Evolutionary conservation across 2,329 filamentous ascomycete species (phyloP).

Genomic region (Thielaviopsis punctulata): DNA sequence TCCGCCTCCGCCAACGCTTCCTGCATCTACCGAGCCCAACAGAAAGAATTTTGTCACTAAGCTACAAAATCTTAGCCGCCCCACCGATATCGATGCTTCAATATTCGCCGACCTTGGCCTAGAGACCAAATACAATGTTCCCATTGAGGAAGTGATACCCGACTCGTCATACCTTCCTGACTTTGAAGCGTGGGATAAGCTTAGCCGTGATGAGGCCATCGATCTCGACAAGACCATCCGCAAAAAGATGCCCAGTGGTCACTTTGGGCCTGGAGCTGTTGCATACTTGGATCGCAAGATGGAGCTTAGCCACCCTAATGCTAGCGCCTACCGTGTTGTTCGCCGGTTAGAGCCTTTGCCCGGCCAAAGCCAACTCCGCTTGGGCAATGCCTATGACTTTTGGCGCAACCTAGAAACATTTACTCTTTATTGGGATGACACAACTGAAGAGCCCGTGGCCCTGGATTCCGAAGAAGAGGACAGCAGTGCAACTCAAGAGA

Average conservation of each 20-base stretch:
- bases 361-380: conserved; percentile 34
- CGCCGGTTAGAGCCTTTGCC: conserved; percentile 37
- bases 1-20: conserved; percentile 18
- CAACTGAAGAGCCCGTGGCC: conserved; percentile 23
- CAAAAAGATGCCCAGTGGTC: conserved; percentile 33
- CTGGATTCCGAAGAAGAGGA: conserved; percentile 1
- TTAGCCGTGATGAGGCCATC: conserved; percentile 31
- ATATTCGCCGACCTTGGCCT: conserved; percentile 42
- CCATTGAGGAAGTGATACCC: conserved; percentile 34
- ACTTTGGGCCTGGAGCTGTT: conserved; percentile 37
- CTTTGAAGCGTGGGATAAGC: conserved; percentile 32
- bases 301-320: conserved; percentile 39
- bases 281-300: conserved; percentile 40
- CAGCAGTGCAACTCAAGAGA: neutral
- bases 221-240: conserved; percentile 31
- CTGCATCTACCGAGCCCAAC: conserved; percentile 15
- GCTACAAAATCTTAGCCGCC: conserved; percentile 36
- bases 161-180: conserved; percentile 35
- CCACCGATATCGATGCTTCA: conserved; percentile 28
- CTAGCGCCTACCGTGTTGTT: conserved; percentile 42
- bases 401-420: conserved; percentile 44
- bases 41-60: conserved; percentile 28
- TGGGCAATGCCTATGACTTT: conserved; percentile 50
- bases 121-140: conserved; percentile 33
- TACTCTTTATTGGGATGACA: conserved; percentile 45